Evolutionary conservation across 192 early-diverging fungal genomes (phyloP).

Genomic region (Ambispora gerdemannii): DNA sequence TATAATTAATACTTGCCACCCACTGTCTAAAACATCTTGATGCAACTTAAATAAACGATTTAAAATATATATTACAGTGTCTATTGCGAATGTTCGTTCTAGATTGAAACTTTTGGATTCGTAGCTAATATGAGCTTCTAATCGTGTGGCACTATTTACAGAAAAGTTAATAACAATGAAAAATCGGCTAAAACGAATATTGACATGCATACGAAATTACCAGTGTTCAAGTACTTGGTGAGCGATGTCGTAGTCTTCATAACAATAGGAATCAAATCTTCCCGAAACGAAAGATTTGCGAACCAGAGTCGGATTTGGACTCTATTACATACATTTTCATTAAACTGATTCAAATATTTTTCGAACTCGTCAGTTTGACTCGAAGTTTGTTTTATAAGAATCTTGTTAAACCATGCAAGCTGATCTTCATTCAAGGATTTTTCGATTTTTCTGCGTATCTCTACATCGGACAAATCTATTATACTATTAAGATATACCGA

Average conservation of each 20-base stretch:
- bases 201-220: conserved; percentile 23
- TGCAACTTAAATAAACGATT: conserved; percentile 21
- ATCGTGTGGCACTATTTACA: conserved; percentile 20
- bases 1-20: conserved; percentile 20
- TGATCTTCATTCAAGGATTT: background rate
- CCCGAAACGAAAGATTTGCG: conserved; percentile 20
- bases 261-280: conserved; percentile 21
- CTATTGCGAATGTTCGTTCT: conserved; percentile 6
- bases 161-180: conserved; percentile 19
- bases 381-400: conserved; percentile 21
- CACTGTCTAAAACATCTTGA: conserved; percentile 16
- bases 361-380: conserved; percentile 18
- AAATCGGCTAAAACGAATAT: conserved; percentile 20
- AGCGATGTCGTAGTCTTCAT: conserved; percentile 18
- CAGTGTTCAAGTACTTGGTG: conserved; percentile 13
- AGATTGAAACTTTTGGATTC: conserved; percentile 6
- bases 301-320: conserved; percentile 27
- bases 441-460: conserved; percentile 16
- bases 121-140: conserved; percentile 26
- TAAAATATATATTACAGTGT: conserved; percentile 28
- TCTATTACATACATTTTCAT: conserved; percentile 17
- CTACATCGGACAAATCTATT: conserved; percentile 20
- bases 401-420: conserved; percentile 3
- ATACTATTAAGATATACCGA: conserved; percentile 21
- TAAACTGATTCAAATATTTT: conserved; percentile 26